Conservation (phyloP, 306 rosid genomes). For the Cicer arietinum region DNA sequence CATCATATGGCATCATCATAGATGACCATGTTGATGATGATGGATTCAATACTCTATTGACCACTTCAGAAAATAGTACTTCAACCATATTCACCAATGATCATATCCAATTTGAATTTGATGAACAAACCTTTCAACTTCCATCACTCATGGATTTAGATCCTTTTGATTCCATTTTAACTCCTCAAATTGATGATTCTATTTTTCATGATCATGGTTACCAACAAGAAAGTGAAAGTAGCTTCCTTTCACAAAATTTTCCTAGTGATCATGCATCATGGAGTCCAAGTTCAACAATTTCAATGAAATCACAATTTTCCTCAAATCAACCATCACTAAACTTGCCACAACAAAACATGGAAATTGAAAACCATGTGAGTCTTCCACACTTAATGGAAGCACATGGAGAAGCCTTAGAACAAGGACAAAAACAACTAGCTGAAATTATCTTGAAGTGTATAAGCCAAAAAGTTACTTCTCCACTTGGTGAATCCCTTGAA, state of each 20-base stretch:
- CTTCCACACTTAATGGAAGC: slow-evolving; percentile 62
- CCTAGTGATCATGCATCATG: slow-evolving; percentile 37
- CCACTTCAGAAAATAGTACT: slow-evolving; percentile 11
- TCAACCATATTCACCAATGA: slow-evolving; percentile 41
- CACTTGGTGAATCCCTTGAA: slow-evolving; percentile 58
- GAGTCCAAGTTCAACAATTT: slow-evolving; percentile 65
- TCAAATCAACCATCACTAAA: slow-evolving; percentile 46
- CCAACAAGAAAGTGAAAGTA: slow-evolving; percentile 54
- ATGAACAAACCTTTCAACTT: slow-evolving; percentile 48
- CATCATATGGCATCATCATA: slow-evolving; percentile 35
- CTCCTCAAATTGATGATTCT: slow-evolving; percentile 19
- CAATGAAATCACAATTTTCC: slow-evolving; percentile 54
- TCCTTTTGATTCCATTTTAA: slow-evolving; percentile 37
- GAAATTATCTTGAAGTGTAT: slow-evolving; percentile 54
- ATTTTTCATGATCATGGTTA: slow-evolving; percentile 2
- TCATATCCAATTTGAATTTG: slow-evolving; percentile 31
- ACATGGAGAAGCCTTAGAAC: slow-evolving; percentile 55
- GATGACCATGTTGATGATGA: slow-evolving; percentile 32
- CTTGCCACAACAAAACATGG: slow-evolving; percentile 56
- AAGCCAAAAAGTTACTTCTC: slow-evolving; percentile 54
- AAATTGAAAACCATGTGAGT: slow-evolving; percentile 50
- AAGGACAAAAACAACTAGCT: slow-evolving; percentile 50
- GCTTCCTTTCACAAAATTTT: slow-evolving; percentile 44
- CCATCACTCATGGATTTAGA: slow-evolving; percentile 52
- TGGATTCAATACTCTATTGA: slow-evolving; percentile 46